phyloP scores from a whole-genome alignment of 768 basidiomycete genomes.

The Auricularia cornea region DNA sequence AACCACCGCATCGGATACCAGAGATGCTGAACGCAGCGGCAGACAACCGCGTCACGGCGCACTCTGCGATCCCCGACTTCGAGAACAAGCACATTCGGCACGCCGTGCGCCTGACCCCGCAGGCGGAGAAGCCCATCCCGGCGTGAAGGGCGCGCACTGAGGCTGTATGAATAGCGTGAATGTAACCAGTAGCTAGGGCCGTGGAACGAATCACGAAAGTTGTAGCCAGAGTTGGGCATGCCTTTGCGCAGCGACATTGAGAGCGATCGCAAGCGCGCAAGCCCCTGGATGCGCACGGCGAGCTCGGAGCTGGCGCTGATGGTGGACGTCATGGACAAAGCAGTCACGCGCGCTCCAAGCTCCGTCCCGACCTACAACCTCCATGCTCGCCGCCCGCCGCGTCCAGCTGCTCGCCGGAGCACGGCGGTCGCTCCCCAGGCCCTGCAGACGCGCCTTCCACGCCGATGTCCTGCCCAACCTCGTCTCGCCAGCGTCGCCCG shows the following conservation, averaged over 20 bases:
- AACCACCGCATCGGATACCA: constrained; percentile 2
- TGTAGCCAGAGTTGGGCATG: too few relatives aligned
- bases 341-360: not conserved
- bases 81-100: constrained; percentile 30
- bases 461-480: constrained; percentile 65
- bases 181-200: not conserved
- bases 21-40: constrained; percentile 9
- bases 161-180: not conserved
- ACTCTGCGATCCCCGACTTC: constrained; percentile 38
- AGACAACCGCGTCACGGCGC: constrained; percentile 43
- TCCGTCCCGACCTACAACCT: not conserved
- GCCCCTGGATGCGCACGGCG: too few relatives aligned
- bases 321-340: not conserved
- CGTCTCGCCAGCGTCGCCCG: constrained; percentile 58
- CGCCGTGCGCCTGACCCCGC: constrained; percentile 40
- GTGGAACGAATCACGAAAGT: too few relatives aligned
- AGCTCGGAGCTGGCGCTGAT: too few relatives aligned
- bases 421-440: not conserved
- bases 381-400: not conserved
- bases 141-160: constrained; percentile 8
- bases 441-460: constrained; percentile 43
- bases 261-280: too few relatives aligned
- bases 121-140: constrained; percentile 39
- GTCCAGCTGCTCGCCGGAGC: not conserved
- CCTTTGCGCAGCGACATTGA: too few relatives aligned